Conservation (phyloP, 257 asterid species). For the Solanum pennellii region DNA sequence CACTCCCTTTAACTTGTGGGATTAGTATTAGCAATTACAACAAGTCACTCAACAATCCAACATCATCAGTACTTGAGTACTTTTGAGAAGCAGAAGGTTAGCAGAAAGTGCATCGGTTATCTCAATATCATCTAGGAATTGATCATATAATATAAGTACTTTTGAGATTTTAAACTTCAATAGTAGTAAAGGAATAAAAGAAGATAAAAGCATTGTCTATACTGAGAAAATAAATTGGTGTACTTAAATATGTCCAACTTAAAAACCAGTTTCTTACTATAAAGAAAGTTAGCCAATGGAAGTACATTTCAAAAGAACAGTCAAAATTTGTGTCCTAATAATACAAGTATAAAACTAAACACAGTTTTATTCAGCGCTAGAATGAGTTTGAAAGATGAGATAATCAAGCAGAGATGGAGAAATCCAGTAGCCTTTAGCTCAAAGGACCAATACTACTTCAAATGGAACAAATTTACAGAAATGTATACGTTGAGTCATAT, state of each 20-base stretch:
- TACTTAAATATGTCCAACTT: neutral
- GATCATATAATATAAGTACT: neutral
- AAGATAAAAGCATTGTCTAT: neutral
- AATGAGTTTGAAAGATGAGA: neutral
- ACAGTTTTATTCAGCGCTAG: neutral
- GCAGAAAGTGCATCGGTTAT: neutral
- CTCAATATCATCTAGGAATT: neutral
- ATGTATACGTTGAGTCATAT: neutral
- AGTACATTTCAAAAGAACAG: neutral
- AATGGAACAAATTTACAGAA: neutral
- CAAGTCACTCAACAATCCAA: neutral
- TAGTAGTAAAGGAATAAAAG: neutral
- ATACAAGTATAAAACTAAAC: neutral
- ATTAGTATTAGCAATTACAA: neutral
- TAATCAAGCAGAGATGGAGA: neutral
- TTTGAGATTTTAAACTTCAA: neutral
- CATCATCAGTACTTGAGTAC: neutral
- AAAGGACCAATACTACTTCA: neutral
- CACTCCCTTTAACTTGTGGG: neutral
- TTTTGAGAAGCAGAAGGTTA: neutral
- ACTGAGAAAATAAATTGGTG: neutral
- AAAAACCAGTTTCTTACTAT: neutral
- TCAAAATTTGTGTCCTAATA: neutral
- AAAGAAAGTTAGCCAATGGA: neutral
- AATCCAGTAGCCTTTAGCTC: neutral